Evolutionary conservation across 2,329 filamentous ascomycete genomes (phyloP).

Genomic region (Zymoseptoria ardabiliae): DNA sequence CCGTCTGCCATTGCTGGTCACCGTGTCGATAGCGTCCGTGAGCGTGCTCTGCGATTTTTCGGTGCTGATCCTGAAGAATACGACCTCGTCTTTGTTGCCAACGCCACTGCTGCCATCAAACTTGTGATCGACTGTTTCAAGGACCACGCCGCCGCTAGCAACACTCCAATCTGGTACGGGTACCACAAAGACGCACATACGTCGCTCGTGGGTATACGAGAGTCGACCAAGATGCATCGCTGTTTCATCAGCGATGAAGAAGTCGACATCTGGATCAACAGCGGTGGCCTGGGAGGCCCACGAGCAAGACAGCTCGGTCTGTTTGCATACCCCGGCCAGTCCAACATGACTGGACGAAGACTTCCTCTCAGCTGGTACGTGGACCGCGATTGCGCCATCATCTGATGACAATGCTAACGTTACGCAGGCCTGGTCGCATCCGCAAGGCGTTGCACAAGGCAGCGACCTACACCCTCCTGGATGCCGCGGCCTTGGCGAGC

Average conservation of each 20-base stretch:
- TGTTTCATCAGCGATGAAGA: constrained; percentile 36
- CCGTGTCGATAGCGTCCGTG: constrained; percentile 50
- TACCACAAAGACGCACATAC: constrained; percentile 58
- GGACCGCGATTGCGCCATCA: background rate
- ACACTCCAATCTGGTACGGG: constrained; percentile 47
- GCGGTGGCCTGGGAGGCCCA: constrained; percentile 24
- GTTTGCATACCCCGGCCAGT: constrained; percentile 35
- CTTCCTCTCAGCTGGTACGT: constrained; percentile 30
- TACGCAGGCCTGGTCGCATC: constrained; percentile 26
- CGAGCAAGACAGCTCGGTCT: constrained; percentile 29
- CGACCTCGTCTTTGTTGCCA: constrained; percentile 56
- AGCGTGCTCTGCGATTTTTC: constrained; percentile 50
- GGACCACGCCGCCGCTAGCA: constrained; percentile 45
- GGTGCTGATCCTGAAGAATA: constrained; percentile 52
- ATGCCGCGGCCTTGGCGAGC: constrained; percentile 59
- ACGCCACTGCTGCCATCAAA: constrained; percentile 57
- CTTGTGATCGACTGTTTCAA: constrained; percentile 52
- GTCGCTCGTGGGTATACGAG: constrained; percentile 42
- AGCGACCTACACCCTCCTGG: constrained; percentile 46
- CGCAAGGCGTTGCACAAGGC: constrained; percentile 29
- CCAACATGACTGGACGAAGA: constrained; percentile 34
- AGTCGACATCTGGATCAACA: constrained; percentile 40
- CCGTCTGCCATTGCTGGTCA: constrained; percentile 53
- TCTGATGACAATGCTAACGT: constrained; percentile 14
- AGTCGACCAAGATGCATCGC: constrained; percentile 28